Evolutionary conservation across 2,329 filamentous ascomycete genomes (phyloP).

Genomic region (Graphilbum fragrans): DNA sequence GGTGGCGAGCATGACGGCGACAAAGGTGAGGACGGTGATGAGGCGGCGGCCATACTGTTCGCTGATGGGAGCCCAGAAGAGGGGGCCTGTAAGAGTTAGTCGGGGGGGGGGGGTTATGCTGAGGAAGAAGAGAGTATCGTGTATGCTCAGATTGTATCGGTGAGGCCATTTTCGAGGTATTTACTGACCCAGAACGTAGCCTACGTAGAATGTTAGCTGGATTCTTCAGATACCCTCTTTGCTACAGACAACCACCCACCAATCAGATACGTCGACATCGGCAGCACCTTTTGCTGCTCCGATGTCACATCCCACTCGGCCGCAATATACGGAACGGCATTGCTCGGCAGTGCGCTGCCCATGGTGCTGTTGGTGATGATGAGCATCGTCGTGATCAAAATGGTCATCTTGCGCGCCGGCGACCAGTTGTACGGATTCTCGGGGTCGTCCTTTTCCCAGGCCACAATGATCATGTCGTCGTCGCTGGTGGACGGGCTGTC

Average conservation of each 20-base stretch:
- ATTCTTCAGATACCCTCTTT: no score
- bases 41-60: conserved; percentile 50
- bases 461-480: conserved; percentile 22
- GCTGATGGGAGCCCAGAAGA: conserved; percentile 53
- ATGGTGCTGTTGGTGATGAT: conserved; percentile 58
- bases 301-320: conserved; percentile 43
- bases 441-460: conserved; percentile 33
- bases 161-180: no score
- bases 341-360: conserved; percentile 51
- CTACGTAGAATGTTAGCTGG: background rate
- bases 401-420: conserved; percentile 35
- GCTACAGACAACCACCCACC: conserved; percentile 17
- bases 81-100: conserved; percentile 22
- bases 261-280: conserved; percentile 51
- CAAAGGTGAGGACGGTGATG: conserved; percentile 31
- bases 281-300: conserved; percentile 33
- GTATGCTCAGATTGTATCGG: no score
- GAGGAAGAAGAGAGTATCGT: background rate
- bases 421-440: conserved; percentile 44
- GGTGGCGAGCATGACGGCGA: conserved; percentile 35
- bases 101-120: background rate
- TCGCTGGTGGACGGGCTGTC: conserved; percentile 13
- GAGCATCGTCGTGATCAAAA: conserved; percentile 42
- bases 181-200: background rate
- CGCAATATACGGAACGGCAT: conserved; percentile 46